Evolutionary conservation across 2,329 filamentous ascomycete genomes (phyloP), one percentile per base, ranked within the genome.

Genomic region (Fusarium sp.): DNA sequence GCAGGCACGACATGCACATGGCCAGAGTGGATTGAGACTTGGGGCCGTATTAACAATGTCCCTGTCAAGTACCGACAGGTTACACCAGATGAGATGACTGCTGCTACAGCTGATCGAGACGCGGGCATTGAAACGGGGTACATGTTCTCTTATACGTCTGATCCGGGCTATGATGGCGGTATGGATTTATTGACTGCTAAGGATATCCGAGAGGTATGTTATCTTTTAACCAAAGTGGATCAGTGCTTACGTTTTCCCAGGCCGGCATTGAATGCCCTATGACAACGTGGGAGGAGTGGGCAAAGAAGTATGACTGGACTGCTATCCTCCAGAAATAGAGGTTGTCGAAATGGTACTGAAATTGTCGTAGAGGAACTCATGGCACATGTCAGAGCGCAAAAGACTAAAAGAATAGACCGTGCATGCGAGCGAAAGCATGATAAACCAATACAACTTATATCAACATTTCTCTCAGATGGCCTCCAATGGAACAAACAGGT

Each of bases 81-180:
- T 13, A 73, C 77, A 0, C 60, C 78, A 3, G 79, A 84, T 8
- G 78, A 84, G 37, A 79, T 85, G 78, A 76, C 83, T 11, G 72
- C 72, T 0, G 68, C 68, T 3, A 74, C 78, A 0, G 75, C 76
- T 1, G 83, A 85, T 41, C 70, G 69, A 3, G 83, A 84, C 4
- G 77, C 78, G 3, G 84, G 83, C 0, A 72, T 79, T 0, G 84
- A 86, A 64, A 75, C 82, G 0, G 79, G 79, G 6, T 71, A 80
- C 59, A 86, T 86, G 84, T 85, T 81, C 43, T 66, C 74, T 3
- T 86, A 86, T 62, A 79, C 77, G 13, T 82, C 80, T 0, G 77
- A 84, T 35, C 83, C 84, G 0, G 84, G 84, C 0, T 86, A 86
- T 56, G 83, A 84, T 62, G 84, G 84, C 1, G 83, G 76, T 1